Conservation (phyloP, 2,329 filamentous ascomycete genomes). For the Epichloe bromicola region DNA sequence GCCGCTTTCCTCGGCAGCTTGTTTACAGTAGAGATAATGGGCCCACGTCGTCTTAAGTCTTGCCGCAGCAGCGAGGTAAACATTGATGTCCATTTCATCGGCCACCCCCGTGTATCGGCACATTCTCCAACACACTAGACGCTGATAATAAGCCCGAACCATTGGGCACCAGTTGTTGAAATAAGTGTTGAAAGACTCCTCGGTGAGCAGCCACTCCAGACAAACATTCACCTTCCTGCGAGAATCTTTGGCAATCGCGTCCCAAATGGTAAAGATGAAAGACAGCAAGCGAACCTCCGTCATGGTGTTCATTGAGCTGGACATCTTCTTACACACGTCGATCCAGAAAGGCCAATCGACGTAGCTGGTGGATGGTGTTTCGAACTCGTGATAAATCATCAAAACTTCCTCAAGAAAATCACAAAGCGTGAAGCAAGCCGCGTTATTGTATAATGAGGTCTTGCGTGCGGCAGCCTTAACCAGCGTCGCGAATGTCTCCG, state of each 20-base stretch:
- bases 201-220: slow-evolving; percentile 60
- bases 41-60: slow-evolving; percentile 64
- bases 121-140: slow-evolving; percentile 78
- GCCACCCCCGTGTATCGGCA: slow-evolving; percentile 59
- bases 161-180: slow-evolving; percentile 96
- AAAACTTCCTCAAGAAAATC: slow-evolving; percentile 80
- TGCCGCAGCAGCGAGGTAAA: slow-evolving; percentile 54
- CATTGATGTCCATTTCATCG: slow-evolving; percentile 52
- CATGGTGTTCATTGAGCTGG: slow-evolving; percentile 75
- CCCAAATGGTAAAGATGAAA: slow-evolving; percentile 72
- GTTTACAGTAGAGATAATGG: slow-evolving; percentile 64
- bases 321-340: slow-evolving; percentile 63
- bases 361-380: slow-evolving; percentile 32
- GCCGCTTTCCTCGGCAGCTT: slow-evolving; percentile 45
- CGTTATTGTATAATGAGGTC: slow-evolving; percentile 70
- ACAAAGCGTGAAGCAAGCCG: slow-evolving; percentile 77
- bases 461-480: slow-evolving; percentile 62
- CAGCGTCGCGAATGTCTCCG: slow-evolving; percentile 58
- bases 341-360: slow-evolving; percentile 81
- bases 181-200: slow-evolving; percentile 62
- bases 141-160: slow-evolving; percentile 88
- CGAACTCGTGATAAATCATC: slow-evolving; percentile 41
- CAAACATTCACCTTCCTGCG: slow-evolving; percentile 58
- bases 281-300: slow-evolving; percentile 77
- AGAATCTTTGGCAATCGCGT: slow-evolving; percentile 51